Conservation (phyloP, 441 rosid species). For the Adansonia madagascariensis region DNA sequence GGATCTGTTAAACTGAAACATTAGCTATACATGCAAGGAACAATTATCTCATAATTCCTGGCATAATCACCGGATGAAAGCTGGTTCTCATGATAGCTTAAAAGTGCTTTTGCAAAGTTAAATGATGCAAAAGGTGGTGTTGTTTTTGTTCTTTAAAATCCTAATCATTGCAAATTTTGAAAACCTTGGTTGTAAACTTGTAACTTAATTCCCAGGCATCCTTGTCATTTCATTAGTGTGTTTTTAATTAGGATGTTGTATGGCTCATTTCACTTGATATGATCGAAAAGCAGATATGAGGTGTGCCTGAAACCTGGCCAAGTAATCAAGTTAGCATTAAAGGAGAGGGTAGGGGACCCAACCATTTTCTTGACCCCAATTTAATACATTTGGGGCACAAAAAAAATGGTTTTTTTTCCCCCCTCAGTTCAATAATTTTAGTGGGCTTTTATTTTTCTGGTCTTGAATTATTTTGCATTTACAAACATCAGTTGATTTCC, state of each 20-base stretch:
- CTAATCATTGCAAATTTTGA: not conserved
- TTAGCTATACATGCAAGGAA: not conserved
- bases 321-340: not conserved
- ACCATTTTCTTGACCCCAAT: slow-evolving; percentile 2
- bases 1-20: slow-evolving; percentile 9
- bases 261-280: not conserved
- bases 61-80: slow-evolving; percentile 27
- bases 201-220: slow-evolving; percentile 3
- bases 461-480: not conserved
- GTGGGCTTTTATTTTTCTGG: not conserved
- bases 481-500: not conserved
- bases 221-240: not conserved
- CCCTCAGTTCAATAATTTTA: not conserved
- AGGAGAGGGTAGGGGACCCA: not conserved
- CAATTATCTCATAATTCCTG: slow-evolving; percentile 29
- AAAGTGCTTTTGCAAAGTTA: slow-evolving; percentile 21
- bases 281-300: not conserved
- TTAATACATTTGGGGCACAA: not conserved
- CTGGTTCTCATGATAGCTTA: not conserved
- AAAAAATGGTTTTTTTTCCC: not conserved
- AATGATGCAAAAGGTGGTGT: not conserved
- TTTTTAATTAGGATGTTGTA: not conserved
- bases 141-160: not conserved
- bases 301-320: not conserved
- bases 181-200: not conserved